Evolutionary conservation across 2,329 filamentous ascomycete species (phyloP), one percentile per base, ranked within the genome.

Genomic region (Sarocladium kiliense): DNA sequence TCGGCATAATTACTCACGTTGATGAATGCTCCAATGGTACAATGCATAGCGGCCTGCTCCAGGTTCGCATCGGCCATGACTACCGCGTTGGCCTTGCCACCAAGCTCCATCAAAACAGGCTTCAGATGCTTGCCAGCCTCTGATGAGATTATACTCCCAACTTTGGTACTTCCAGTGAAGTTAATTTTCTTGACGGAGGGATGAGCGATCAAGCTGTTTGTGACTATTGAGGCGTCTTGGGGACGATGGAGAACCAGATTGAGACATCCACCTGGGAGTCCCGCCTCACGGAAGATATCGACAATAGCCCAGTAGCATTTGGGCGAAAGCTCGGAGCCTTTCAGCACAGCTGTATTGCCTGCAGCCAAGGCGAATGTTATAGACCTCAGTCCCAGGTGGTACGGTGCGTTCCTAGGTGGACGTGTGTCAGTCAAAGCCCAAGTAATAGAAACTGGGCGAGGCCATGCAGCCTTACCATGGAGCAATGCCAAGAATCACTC

Each of bases 101-200:
- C 77, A 3, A 79, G 69, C 60, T 80, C 77, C 49, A 79, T 64
- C 9, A 77, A 63, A 2, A 72, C 64, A 1, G 74, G 75, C 62
- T 77, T 79, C n/a, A 78, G 62, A 47, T 70, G 58, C 49, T 64
- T 65, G 2, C 68, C 72, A 1, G 72, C 69, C 12, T 63, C 61
- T 1, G 60, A 59, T 1, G 69, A 71, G 39, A 78, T 70, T 7
- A 70, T 68, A 16, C 68, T 60, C 1, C 76, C 76, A 1, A 77
- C 72, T 1, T 59, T 57, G 2, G 71, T 69, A 16, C 66, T 71
- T 19, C 75, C 75, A 0, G 71, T 78, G 57, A 77, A 78, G 56
- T 73, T 73, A 56, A 73, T 63, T 56, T 76, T 77, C 12, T 64
- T 63, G 5, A 77, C 66, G 2, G 61, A 61, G 0, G 65, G 64